Conservation (phyloP, 495 filamentous ascomycete genomes). For the Trichoderma asperelloides region DNA sequence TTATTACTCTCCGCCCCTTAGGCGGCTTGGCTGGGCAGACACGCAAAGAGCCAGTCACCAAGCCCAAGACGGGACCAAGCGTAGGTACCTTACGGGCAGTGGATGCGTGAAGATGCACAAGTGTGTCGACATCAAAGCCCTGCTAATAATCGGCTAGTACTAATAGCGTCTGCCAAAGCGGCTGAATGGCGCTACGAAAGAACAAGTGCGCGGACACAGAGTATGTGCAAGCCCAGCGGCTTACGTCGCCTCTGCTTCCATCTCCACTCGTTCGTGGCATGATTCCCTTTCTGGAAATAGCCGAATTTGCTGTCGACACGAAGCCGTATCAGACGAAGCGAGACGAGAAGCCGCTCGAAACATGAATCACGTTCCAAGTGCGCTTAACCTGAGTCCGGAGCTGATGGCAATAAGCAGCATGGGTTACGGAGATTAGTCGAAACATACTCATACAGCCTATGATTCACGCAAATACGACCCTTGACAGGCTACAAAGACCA, state of each 20-base stretch:
- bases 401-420: neutral
- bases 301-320: neutral
- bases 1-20: neutral
- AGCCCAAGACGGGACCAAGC: neutral
- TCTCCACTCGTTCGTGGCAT: slow-evolving; percentile 7
- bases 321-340: neutral
- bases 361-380: no score
- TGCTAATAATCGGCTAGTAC: neutral
- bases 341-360: neutral
- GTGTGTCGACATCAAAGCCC: neutral
- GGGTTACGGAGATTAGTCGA: neutral
- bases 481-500: no score
- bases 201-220: no score
- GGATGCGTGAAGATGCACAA: neutral
- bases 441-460: no score
- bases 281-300: neutral
- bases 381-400: neutral
- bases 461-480: no score
- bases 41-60: neutral
- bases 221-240: neutral
- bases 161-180: neutral
- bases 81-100: neutral
- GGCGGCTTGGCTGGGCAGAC: neutral
- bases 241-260: neutral
- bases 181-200: neutral